Evolutionary conservation across 768 basidiomycete species (phyloP).

Genomic region (Boletus tomentosulus): DNA sequence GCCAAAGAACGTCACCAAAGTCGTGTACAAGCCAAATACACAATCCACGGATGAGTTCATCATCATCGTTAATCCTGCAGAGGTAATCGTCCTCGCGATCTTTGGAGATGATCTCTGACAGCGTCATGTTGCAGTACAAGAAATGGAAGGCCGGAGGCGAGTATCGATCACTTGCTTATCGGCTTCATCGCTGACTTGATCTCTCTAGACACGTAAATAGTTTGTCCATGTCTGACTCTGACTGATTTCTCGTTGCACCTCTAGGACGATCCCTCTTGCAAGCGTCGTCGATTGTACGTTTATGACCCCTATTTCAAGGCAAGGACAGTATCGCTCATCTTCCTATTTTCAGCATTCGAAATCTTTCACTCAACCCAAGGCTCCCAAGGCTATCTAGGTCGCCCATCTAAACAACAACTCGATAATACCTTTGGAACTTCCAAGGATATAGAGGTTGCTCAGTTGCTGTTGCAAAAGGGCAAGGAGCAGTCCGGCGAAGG

Average conservation of each 20-base stretch:
- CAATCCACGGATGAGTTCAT: slow-evolving; percentile 71
- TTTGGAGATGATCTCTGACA: slow-evolving; percentile 5
- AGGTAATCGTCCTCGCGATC: slow-evolving; percentile 42
- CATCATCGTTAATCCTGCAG: slow-evolving; percentile 58
- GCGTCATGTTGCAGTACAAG: slow-evolving; percentile 47
- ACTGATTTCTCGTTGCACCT: slow-evolving; percentile 7
- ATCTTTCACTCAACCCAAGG: slow-evolving; percentile 73
- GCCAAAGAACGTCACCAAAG: slow-evolving; percentile 54
- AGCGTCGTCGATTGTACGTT: slow-evolving; percentile 77
- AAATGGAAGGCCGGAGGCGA: slow-evolving; percentile 80
- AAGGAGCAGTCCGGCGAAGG: slow-evolving; percentile 51
- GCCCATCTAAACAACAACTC: slow-evolving; percentile 80
- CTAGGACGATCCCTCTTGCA: slow-evolving; percentile 64
- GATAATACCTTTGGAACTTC: slow-evolving; percentile 65
- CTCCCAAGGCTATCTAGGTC: slow-evolving; percentile 68
- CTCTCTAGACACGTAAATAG: slow-evolving; percentile 62
- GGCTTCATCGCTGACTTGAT: slow-evolving; percentile 8
- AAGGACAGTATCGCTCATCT: background rate
- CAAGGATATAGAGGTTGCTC: slow-evolving; percentile 62
- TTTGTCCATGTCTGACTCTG: background rate
- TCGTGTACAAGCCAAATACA: slow-evolving; percentile 76
- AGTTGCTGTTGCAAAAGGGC: slow-evolving; percentile 59
- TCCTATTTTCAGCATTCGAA: slow-evolving; percentile 50
- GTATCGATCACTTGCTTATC: slow-evolving; percentile 15
- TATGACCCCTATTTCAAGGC: background rate